Base-by-base conservation (phyloP, 306 rosid genomes). In the Cyclanthera cordifolia region DNA sequence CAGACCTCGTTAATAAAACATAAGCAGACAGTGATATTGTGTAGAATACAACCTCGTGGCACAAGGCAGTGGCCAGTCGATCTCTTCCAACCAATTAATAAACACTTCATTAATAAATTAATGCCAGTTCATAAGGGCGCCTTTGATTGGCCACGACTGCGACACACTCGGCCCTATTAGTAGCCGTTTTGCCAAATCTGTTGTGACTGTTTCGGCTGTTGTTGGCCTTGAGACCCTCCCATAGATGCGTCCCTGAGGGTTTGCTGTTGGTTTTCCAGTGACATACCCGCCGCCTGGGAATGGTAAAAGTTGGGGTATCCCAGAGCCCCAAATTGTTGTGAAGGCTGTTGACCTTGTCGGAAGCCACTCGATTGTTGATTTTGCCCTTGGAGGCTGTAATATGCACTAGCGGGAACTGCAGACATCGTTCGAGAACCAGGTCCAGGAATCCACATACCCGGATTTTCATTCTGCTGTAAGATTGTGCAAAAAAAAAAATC, bases 161-260 rank as follows among this genome's bases (percentile, higher is more conserved):
- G 68, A 61, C 47, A 61, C 83, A 80, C 90, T 76, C 80, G 48
- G 41, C 8, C 68, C 78, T 74, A 87, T 86, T 86, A 94, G 89
- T 94, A 94, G 86, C 80, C 82, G 90, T 90, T 88, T 73, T 90
- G 99, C 99, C 99, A 94, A 72, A 94, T 34, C 70, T 90, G 97
- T 73, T 88, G 99, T 65, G 97, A 86, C 85, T 90, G 99, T 87
- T 94, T 94, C 0, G 95, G 82, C 14, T 79, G 86, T 70, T 79
- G 86, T 70, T 88, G 99, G 73, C 79, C 87, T 72, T 93, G 99
- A 45, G 96, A 79, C 21, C 94, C 84, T 20, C 79, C 85, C 14
- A 85, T 85, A 53, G 97, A 81, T 28, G 80, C 83, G 65, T 94
- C 99, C 83, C 97, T 83, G 0, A 87, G 81, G 65, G 88, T 86